These are phyloP conservation scores for Yarrowia sp. DNA, from an alignment of 805 yeast species.

Conservation along the genomic window DNA sequence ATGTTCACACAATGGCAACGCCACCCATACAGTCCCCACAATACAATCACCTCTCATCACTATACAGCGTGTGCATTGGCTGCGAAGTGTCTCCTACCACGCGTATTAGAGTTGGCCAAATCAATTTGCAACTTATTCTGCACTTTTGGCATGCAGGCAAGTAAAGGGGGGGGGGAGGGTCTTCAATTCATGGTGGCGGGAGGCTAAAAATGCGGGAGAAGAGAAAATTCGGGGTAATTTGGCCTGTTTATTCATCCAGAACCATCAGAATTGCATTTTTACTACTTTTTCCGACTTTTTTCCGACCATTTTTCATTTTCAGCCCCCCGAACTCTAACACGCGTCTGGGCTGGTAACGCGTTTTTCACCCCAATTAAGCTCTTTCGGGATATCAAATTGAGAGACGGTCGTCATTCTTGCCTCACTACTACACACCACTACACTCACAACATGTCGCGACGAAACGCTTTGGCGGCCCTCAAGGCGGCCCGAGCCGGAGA, in stretches of 20 bases:
- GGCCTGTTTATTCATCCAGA: too few species aligned
- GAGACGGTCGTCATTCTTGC: not conserved
- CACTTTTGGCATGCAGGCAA: not conserved
- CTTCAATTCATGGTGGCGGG: too few species aligned
- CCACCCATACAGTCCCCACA: too few species aligned
- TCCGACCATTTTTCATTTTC: not conserved
- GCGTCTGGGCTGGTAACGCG: constrained; percentile 38
- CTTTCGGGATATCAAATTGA: constrained; percentile 15
- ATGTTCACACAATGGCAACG: too few species aligned
- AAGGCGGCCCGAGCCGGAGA: constrained; percentile 50
- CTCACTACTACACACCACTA: not conserved
- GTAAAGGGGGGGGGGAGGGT: not conserved
- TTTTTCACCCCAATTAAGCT: constrained; percentile 23
- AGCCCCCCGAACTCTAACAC: constrained; percentile 7
- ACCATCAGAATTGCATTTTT: too few species aligned
- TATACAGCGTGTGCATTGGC: constrained; percentile 8
- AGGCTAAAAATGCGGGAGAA: not conserved
- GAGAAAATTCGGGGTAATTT: too few species aligned
- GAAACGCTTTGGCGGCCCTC: constrained; percentile 33
- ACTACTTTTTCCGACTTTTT: too few species aligned
- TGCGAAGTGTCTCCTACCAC: constrained; percentile 24
- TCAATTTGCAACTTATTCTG: constrained; percentile 5
- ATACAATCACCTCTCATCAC: not conserved
- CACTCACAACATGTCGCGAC: constrained; percentile 37
- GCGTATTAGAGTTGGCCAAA: not conserved